phyloP scores from a whole-genome alignment of 2,329 filamentous ascomycete species.

The Botrytis pseudocinerea region DNA sequence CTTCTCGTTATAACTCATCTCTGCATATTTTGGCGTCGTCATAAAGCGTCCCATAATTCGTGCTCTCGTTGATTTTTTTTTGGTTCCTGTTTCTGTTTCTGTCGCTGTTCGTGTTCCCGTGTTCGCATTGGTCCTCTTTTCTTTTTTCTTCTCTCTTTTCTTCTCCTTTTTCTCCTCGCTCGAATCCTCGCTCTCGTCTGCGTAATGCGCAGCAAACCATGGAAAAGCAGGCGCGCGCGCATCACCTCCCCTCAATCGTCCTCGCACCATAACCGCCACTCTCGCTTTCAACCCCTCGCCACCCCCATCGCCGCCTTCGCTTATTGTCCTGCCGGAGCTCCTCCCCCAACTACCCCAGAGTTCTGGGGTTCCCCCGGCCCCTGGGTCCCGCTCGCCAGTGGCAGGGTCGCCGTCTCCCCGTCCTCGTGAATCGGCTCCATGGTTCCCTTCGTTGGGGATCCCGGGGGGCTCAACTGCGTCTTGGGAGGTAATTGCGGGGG shows the following conservation, averaged over 20 bases:
- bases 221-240: background rate
- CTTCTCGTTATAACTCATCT: background rate
- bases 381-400: background rate
- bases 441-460: background rate
- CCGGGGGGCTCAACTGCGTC: background rate
- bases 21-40: background rate
- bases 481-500: background rate
- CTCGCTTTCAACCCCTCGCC: background rate
- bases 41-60: background rate
- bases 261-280: background rate
- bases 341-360: background rate
- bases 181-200: background rate
- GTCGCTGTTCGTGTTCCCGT: background rate
- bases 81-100: background rate
- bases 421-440: conserved; percentile 15
- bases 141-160: background rate
- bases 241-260: conserved; percentile 7
- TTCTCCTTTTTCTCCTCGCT: background rate
- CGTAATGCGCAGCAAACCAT: background rate
- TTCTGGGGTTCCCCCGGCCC: background rate
- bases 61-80: background rate
- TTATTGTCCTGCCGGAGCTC: background rate
- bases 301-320: background rate
- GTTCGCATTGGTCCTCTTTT: background rate
- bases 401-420: background rate